These are phyloP conservation scores for Metschnikowia noctiluminum DNA, from an alignment of 805 yeast genomes.

Conservation along the genomic window DNA sequence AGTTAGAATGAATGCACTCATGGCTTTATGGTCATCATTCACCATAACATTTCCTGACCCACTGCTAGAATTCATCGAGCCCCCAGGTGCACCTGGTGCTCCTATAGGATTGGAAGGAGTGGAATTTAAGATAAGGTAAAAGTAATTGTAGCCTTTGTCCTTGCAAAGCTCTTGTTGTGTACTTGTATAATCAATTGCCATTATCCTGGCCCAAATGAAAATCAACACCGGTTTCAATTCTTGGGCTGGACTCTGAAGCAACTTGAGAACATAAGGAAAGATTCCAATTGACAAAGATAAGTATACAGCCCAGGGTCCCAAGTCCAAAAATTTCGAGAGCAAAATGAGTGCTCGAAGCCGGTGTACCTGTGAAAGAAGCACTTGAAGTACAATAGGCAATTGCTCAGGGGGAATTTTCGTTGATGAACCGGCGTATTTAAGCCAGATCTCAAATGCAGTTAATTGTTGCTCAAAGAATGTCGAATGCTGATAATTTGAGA, in stretches of 20 bases:
- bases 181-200: constrained; percentile 88
- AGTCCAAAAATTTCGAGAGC: constrained; percentile 79
- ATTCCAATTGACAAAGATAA: constrained; percentile 91
- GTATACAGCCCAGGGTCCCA: constrained; percentile 98
- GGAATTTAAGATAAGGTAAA: constrained; percentile 68
- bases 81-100: constrained; percentile 31
- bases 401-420: constrained; percentile 90
- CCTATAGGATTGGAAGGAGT: constrained; percentile 29
- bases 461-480: constrained; percentile 94
- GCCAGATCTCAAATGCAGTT: constrained; percentile 96
- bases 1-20: constrained; percentile 88
- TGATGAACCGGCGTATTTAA: constrained; percentile 78
- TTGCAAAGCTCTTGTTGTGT: constrained; percentile 91
- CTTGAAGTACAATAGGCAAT: constrained; percentile 89
- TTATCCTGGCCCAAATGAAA: constrained; percentile 95
- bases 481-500: constrained; percentile 73
- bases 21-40: constrained; percentile 85
- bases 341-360: constrained; percentile 83
- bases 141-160: constrained; percentile 87
- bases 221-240: constrained; percentile 92
- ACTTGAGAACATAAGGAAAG: constrained; percentile 87
- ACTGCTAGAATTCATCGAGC: constrained; percentile 18
- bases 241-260: constrained; percentile 91
- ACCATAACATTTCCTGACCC: constrained; percentile 34
- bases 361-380: constrained; percentile 88